Evolutionary conservation across 345 rosid genomes (phyloP), one percentile per base, ranked within the genome.

Genomic region (Toxicodendron radicans): DNA sequence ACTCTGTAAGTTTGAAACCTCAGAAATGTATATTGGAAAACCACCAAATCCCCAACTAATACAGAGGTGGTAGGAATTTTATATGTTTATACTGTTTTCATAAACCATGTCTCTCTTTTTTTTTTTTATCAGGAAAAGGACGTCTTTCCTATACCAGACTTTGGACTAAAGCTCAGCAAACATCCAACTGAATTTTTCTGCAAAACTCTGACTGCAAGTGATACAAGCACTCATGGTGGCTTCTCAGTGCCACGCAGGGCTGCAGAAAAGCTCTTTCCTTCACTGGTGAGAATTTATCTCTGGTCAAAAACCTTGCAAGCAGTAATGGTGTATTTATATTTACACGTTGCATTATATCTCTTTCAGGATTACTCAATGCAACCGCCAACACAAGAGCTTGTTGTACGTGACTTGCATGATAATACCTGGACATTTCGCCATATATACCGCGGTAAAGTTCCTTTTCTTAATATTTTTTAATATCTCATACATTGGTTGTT

Each of bases 191-290:
- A 93, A 68, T 90, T 90, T 83, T 96, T 96, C 90, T 96, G 99
- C 83, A 96, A 96, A 81, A 93, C 90, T 7, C 84, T 95, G 65
- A 95, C 97, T 4, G 98, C 99, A 43, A 95, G 99, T 76, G 99
- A 96, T 75, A 96, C 97, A 41, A 96, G 99, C 65, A 96, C 99
- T 17, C 99, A 96, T 76, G 99, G 99, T 72, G 99, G 99, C 73
- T 96, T 96, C 85, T 96, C 99, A 0, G 98, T 96, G 74, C 99
- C 99, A 62, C 92, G 99, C 14, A 83, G 97, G 79, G 99, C 98
- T 11, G 99, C 99, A 23, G 99, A 96, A 77, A 96, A 96, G 87
- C 98, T 96, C 59, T 96, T 96, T 76, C 98, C 99, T 78, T 83
- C 89, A 7, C 64, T 96, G 92, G 99, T 93, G 68, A 81, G 90